Base-by-base conservation (phyloP, 106 monocot genomes). In the Narthecium ossifragum region DNA sequence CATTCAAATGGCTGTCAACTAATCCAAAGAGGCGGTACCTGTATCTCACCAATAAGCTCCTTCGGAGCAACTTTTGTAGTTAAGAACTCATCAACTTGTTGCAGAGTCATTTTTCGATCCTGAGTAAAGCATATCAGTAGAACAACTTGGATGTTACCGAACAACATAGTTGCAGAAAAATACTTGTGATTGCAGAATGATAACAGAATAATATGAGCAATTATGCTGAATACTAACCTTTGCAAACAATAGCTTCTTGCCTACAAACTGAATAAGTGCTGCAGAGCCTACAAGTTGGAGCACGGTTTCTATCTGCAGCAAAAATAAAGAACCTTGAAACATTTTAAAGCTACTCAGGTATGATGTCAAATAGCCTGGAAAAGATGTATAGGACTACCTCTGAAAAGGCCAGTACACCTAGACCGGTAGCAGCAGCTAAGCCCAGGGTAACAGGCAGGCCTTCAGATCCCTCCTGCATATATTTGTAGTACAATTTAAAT, bases 201-300 rank as follows among this genome's bases (percentile, higher is more conserved):
- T 25, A 56, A 57, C 1, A 46, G 31, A 20, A 26, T 23, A 46
- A 20, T 17, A 12, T 26, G 11, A 8, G 13, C 17, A 20, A 11
- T 46, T 17, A 36, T 65, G 39, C 21, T 34, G 15, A 12, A 58
- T 38, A 70, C 72, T 61, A 68, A 93, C 94, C 57, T 94, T 73
- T 41, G 90, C 85, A 83, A 83, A 86, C 62, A 94, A 70, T 57
- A 94, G 64, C 58, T 84, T 94, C 65, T 75, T 94, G 23, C 78
- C 73, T 59, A 73, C 64, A 40, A 94, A 68, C 57, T 90, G 94
- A 46, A 94, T 31, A 58, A 94, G 48, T 9, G 94, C 94, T 54
- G 86, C 90, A 48, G 94, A 90, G 9, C 94, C 94, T 64, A 94
- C 57, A 51, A 94, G 73, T 74, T 94, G 94, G 23, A 90, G 86